Conservation (phyloP, 2,329 filamentous ascomycete genomes). For the Pestalotiopsis sp. region DNA sequence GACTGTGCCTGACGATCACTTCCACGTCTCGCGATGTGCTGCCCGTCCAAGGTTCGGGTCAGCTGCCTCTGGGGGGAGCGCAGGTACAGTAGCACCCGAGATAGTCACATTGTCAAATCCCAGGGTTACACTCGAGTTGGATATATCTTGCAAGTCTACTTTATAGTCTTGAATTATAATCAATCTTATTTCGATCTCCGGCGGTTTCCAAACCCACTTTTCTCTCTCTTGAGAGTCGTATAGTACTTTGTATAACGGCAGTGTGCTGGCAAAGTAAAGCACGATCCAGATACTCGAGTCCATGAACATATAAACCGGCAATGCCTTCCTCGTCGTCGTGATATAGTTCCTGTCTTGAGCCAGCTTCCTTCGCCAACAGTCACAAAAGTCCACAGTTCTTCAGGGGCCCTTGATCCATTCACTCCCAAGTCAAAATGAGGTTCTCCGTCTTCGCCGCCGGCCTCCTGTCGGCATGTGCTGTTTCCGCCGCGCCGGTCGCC, state of each 20-base stretch:
- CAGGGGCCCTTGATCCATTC: background rate
- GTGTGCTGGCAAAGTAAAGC: no score
- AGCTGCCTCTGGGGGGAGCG: background rate
- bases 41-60: background rate
- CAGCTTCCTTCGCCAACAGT: background rate
- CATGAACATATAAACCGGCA: background rate
- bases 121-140: constrained; percentile 5
- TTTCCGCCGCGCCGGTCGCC: constrained; percentile 23
- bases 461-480: constrained; percentile 25
- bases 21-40: background rate
- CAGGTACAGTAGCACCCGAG: background rate
- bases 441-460: constrained; percentile 23
- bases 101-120: background rate
- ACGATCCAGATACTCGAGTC: no score
- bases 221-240: background rate
- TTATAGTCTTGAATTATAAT: background rate
- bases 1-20: background rate
- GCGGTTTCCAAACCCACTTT: constrained; percentile 9
- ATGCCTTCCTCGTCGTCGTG: background rate
- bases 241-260: background rate
- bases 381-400: background rate
- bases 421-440: constrained; percentile 22
- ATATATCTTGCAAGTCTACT: background rate
- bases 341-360: background rate
- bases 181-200: constrained; percentile 1